A percentile compares a stretch with the other conserved stretches of the same genome.
Evolutionary conservation across 78 protist genomes (phyloP).

Genomic region (Protostelium mycophagum): DNA sequence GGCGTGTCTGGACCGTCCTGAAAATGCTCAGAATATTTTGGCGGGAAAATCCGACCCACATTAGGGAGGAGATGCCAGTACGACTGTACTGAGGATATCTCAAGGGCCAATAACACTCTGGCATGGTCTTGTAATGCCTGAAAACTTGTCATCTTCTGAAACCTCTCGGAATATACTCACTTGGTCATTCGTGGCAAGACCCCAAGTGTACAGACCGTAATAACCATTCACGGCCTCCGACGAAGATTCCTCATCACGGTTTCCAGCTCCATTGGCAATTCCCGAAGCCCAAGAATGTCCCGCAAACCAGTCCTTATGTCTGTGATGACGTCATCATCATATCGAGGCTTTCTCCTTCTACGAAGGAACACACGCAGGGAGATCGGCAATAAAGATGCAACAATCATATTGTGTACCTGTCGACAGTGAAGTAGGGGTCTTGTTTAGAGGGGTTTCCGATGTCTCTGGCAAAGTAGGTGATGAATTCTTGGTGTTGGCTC

Average conservation of each 20-base stretch:
- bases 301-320: neutral
- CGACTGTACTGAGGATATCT: neutral
- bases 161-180: too few species aligned
- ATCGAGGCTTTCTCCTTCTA: too few species aligned
- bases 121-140: too few species aligned
- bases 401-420: neutral
- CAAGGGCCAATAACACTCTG: neutral
- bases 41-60: too few species aligned
- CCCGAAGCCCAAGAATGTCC: neutral
- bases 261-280: neutral
- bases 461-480: neutral
- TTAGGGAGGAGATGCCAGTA: constrained; percentile 1
- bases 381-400: neutral
- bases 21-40: too few species aligned
- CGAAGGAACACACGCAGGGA: too few species aligned
- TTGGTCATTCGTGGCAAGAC: neutral
- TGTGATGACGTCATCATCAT: too few species aligned
- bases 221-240: neutral
- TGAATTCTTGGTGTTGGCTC: too few species aligned
- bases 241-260: neutral
- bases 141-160: too few species aligned
- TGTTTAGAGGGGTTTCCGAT: neutral
- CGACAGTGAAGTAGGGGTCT: neutral
- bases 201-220: neutral
- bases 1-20: neutral